Conservation (phyloP, 192 early-diverging fungal genomes). For the Gamsiella multidivaricata region DNA sequence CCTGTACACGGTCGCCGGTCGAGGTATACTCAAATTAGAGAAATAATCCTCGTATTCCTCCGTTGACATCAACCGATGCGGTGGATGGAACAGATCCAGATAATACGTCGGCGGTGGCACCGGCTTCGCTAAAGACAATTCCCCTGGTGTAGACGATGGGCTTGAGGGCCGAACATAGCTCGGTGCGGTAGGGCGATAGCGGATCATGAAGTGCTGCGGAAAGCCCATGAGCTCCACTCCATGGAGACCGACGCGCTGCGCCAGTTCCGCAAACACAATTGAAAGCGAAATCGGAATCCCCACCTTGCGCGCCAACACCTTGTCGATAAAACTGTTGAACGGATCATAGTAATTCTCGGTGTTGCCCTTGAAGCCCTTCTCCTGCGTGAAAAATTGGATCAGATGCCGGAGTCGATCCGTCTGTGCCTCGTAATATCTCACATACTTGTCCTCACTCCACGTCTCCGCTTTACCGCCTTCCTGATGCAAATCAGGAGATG, state of each 20-base stretch:
- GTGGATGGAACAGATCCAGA: conserved; percentile 44
- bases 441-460: neutral
- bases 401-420: conserved; percentile 21
- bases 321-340: conserved; percentile 54
- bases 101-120: conserved; percentile 28
- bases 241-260: conserved; percentile 33
- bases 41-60: conserved; percentile 41
- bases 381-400: conserved; percentile 42
- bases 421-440: conserved; percentile 19
- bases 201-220: conserved; percentile 55
- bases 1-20: conserved; percentile 20
- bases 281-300: conserved; percentile 53
- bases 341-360: conserved; percentile 51
- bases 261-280: conserved; percentile 49
- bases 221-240: conserved; percentile 50
- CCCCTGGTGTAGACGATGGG: neutral
- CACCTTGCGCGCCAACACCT: conserved; percentile 35
- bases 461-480: neutral
- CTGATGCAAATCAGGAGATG: neutral
- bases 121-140: neutral
- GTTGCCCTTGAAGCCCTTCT: conserved; percentile 54
- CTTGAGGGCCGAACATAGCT: neutral
- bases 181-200: conserved; percentile 17
- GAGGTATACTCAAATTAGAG: conserved; percentile 19
- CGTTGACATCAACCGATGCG: conserved; percentile 16